Evolutionary conservation across 1,139 yeast genomes (phyloP).

Genomic region (Zygotorulaspora mrakii): DNA sequence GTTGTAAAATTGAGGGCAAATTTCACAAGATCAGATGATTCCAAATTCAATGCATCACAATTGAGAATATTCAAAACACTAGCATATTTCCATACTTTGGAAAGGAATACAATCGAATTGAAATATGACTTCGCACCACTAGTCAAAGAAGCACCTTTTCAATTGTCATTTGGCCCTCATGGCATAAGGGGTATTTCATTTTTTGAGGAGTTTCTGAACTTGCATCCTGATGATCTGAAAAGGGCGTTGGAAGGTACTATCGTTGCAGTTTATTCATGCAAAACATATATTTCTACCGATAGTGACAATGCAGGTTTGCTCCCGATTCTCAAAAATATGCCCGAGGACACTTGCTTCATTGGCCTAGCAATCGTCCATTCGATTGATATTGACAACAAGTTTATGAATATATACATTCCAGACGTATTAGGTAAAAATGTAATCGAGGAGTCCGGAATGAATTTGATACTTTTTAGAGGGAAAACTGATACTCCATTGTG

Average conservation of each 20-base stretch:
- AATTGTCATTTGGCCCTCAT: constrained; percentile 43
- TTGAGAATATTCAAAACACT: constrained; percentile 50
- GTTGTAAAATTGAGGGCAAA: constrained; percentile 20
- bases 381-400: constrained; percentile 42
- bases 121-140: constrained; percentile 52
- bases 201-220: constrained; percentile 41
- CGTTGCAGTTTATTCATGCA: constrained; percentile 45
- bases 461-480: constrained; percentile 57
- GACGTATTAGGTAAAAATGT: constrained; percentile 8
- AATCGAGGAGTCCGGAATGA: constrained; percentile 29
- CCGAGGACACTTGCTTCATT: constrained; percentile 27
- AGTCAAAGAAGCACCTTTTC: constrained; percentile 47
- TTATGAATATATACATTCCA: constrained; percentile 61
- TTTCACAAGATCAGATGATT: constrained; percentile 11
- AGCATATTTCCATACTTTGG: constrained; percentile 50
- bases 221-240: constrained; percentile 42
- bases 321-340: constrained; percentile 5
- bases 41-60: constrained; percentile 42
- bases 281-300: constrained; percentile 13
- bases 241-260: constrained; percentile 52
- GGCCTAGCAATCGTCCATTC: constrained; percentile 61
- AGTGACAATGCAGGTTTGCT: constrained; percentile 11
- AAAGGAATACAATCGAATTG: constrained; percentile 7
- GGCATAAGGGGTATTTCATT: constrained; percentile 33
- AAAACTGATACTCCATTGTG: constrained; percentile 58